These are phyloP conservation scores for Candida rishiriensis DNA, from an alignment of 805 yeast genomes.

Conservation along the genomic window DNA sequence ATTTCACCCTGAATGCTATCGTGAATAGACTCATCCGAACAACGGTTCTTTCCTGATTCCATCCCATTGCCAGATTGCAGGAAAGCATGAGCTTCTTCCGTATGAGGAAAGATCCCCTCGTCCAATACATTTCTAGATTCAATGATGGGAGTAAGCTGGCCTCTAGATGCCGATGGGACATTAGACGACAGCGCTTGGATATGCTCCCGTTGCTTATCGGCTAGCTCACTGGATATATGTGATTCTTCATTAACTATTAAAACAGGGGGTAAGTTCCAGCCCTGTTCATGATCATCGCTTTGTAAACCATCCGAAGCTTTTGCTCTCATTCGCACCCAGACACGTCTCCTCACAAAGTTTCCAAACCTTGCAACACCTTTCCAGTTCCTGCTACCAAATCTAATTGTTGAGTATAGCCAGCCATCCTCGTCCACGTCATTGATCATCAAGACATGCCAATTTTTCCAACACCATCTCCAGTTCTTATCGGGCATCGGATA, in stretches of 20 bases:
- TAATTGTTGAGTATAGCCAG: constrained; percentile 44
- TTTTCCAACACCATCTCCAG: constrained; percentile 55
- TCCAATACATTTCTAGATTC: too few species aligned
- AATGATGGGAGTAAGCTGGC: too few species aligned
- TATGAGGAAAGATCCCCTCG: too few species aligned
- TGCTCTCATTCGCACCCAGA: constrained; percentile 45
- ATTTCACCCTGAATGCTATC: too few species aligned
- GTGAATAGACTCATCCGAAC: too few species aligned
- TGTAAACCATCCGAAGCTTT: not conserved
- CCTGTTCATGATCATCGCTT: not conserved
- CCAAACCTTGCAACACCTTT: constrained; percentile 47
- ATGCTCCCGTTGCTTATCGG: too few species aligned
- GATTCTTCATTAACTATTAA: constrained; percentile 1
- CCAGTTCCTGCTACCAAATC: constrained; percentile 43
- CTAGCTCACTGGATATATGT: too few species aligned
- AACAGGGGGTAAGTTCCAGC: not conserved
- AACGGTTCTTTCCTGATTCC: too few species aligned
- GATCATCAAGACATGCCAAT: constrained; percentile 50
- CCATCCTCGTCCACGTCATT: constrained; percentile 57
- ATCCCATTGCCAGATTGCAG: too few species aligned
- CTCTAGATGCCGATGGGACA: not conserved
- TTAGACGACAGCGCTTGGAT: not conserved
- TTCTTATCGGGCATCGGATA: constrained; percentile 45
- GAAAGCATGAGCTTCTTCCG: too few species aligned
- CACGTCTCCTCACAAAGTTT: constrained; percentile 44